These are phyloP conservation scores for Starmerella vaccinii DNA, from an alignment of 805 yeast genomes.

Conservation along the genomic window DNA sequence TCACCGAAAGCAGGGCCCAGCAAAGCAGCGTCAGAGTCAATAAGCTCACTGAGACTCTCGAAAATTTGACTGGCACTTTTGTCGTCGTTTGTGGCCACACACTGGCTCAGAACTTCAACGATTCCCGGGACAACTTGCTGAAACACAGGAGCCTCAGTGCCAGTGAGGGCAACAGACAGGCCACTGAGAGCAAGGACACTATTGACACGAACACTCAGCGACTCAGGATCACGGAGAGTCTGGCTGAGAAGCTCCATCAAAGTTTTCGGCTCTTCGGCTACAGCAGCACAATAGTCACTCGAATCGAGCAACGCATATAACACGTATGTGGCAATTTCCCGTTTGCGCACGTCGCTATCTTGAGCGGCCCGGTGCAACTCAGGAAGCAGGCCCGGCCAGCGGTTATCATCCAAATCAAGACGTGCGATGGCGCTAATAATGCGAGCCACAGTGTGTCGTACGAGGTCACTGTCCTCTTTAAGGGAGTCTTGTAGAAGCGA, in stretches of 20 bases:
- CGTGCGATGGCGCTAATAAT: slow-evolving; percentile 79
- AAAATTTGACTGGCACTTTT: slow-evolving; percentile 65
- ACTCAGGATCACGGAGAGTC: slow-evolving; percentile 51
- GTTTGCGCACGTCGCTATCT: slow-evolving; percentile 44
- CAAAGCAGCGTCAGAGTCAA: slow-evolving; percentile 64
- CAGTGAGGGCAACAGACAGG: slow-evolving; percentile 48
- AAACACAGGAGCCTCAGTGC: slow-evolving; percentile 40
- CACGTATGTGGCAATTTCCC: slow-evolving; percentile 77
- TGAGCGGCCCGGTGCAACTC: slow-evolving; percentile 58
- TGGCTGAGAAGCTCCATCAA: slow-evolving; percentile 60
- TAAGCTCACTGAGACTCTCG: slow-evolving; percentile 72
- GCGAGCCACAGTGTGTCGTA: slow-evolving; percentile 83
- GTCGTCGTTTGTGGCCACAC: slow-evolving; percentile 58
- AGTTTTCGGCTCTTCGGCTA: slow-evolving; percentile 38
- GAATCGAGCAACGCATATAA: slow-evolving; percentile 65
- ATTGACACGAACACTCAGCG: slow-evolving; percentile 68
- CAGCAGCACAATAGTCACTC: slow-evolving; percentile 21
- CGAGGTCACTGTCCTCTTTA: slow-evolving; percentile 48
- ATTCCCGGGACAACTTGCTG: slow-evolving; percentile 62
- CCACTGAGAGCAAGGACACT: slow-evolving; percentile 75
- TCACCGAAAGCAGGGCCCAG: slow-evolving; percentile 64
- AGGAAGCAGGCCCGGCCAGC: slow-evolving; percentile 73
- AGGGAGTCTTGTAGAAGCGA: slow-evolving; percentile 62
- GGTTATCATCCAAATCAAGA: slow-evolving; percentile 52
- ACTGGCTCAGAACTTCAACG: slow-evolving; percentile 69